A percentile compares a stretch with the other conserved stretches of the same genome.
phyloP scores from a whole-genome alignment of 2,329 filamentous ascomycete genomes.

The Trichophyton schoenleinii region DNA sequence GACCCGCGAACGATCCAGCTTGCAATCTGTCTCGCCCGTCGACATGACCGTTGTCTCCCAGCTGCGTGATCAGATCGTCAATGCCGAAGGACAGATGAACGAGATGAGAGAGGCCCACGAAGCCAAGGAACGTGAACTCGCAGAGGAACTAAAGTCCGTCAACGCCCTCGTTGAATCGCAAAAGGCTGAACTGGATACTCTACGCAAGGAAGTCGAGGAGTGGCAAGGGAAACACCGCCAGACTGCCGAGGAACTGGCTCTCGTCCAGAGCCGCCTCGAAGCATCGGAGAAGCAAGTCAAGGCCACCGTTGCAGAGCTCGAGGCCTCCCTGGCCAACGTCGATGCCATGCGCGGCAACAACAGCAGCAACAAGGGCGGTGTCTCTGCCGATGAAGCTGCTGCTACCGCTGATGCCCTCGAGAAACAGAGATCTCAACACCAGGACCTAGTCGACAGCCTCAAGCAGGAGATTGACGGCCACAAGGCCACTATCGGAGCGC shows the following conservation, averaged over 20 bases:
- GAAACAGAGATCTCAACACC: constrained; percentile 44
- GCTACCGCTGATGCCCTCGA: constrained; percentile 36
- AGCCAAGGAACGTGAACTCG: constrained; percentile 62
- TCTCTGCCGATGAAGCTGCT: constrained; percentile 23
- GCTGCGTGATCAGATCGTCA: constrained; percentile 75
- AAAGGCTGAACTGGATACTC: constrained; percentile 21
- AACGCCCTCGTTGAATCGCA: constrained; percentile 41
- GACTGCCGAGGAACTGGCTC: constrained; percentile 56
- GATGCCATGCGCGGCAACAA: constrained; percentile 33
- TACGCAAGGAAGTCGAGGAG: constrained; percentile 46
- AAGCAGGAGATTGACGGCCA: constrained; percentile 70
- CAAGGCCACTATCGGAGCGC: constrained; percentile 57
- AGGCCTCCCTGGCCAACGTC: constrained; percentile 48
- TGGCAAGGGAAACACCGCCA: constrained; percentile 67
- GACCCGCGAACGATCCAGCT: constrained; percentile 80
- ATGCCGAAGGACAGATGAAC: constrained; percentile 69
- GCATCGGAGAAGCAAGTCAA: constrained; percentile 60
- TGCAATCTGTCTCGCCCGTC: constrained; percentile 66
- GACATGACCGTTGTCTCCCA: constrained; percentile 84
- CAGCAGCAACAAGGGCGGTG: constrained; percentile 20
- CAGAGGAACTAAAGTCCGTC: constrained; percentile 57
- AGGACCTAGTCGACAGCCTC: constrained; percentile 48
- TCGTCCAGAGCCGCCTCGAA: constrained; percentile 60
- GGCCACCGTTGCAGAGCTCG: constrained; percentile 59
- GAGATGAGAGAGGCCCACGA: constrained; percentile 60